Conservation (phyloP, 352 stramenopile species). For the Phytophthora boehmeriae region DNA sequence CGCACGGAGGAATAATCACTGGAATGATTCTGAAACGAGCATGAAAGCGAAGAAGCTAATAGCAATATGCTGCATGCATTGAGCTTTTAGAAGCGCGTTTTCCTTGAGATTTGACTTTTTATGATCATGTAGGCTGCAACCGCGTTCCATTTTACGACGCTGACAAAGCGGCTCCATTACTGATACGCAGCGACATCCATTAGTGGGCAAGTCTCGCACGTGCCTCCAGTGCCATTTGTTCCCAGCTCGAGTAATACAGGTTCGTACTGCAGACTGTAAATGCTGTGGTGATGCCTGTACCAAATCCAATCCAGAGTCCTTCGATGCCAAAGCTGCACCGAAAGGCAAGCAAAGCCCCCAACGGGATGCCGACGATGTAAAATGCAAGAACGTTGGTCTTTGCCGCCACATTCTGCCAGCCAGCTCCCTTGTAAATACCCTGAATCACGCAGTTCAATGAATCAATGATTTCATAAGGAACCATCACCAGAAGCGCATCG, state of each 20-base stretch:
- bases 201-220: slow-evolving; percentile 48
- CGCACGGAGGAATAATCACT: slow-evolving; percentile 26
- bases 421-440: slow-evolving; percentile 79
- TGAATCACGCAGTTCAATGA: slow-evolving; percentile 74
- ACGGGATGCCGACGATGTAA: slow-evolving; percentile 78
- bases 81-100: no score
- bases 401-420: slow-evolving; percentile 70
- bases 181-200: slow-evolving; percentile 2
- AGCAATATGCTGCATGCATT: neutral
- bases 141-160: no score
- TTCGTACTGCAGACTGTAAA: slow-evolving; percentile 49
- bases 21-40: neutral
- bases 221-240: slow-evolving; percentile 59
- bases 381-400: slow-evolving; percentile 81
- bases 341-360: slow-evolving; percentile 71
- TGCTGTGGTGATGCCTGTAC: slow-evolving; percentile 45
- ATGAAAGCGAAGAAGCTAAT: neutral
- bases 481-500: slow-evolving; percentile 63
- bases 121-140: no score
- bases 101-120: no score
- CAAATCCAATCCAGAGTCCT: slow-evolving; percentile 85
- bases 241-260: slow-evolving; percentile 64
- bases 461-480: slow-evolving; percentile 81
- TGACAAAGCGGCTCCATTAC: no score
- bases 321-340: slow-evolving; percentile 50